Evolutionary conservation across 2,329 filamentous ascomycete genomes (phyloP), one percentile per base, ranked within the genome.

Genomic region (Phyllachora maydis): DNA sequence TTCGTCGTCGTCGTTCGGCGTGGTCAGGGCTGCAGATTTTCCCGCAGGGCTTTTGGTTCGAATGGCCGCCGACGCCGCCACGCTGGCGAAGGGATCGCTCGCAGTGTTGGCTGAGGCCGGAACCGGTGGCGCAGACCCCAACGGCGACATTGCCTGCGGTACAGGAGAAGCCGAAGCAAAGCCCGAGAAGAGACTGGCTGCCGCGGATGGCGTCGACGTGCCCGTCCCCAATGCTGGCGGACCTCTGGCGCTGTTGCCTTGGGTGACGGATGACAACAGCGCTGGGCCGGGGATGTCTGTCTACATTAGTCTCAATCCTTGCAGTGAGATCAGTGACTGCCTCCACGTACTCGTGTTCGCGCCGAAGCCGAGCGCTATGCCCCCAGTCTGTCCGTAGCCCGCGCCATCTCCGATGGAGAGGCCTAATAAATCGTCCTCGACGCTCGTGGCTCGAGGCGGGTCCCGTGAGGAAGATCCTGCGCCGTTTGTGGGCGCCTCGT

Each of bases 391-490:
- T 8, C 76, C 72, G 39, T 70, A 85, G 26, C 50, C 59, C 30
- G 43, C 44, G 4, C 61, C 58, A 28, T 76, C 71, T 23, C 69
- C 69, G 38, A 98, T 65, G 19, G 82, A 90, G 20, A 98, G 52
- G 0, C 88, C 88, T 4, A 98, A 58, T 6, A 98, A 56, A 41
- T 98, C 88, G 42, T 90, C 83, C 40, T 93, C 83, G n/a, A n/a
- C n/a, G n/a, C n/a, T n/a, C n/a, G n/a, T n/a, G n/a, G n/a, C n/a
- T n/a, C n/a, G 12, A 95, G 47, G 9, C 76, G 71, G 14, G n/a
- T 23, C 8, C 21, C 21, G 25, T 65, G 16, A 17, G 6, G 16
- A 17, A 6, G 16, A 17, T 17, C 53, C 49, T 21, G 54, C 45
- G 14, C 56, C 53, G 26, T 54, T 56, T 19, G 60, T 51, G 18